Evolutionary conservation across 345 rosid genomes (phyloP).

Genomic region (Pistacia atlantica): DNA sequence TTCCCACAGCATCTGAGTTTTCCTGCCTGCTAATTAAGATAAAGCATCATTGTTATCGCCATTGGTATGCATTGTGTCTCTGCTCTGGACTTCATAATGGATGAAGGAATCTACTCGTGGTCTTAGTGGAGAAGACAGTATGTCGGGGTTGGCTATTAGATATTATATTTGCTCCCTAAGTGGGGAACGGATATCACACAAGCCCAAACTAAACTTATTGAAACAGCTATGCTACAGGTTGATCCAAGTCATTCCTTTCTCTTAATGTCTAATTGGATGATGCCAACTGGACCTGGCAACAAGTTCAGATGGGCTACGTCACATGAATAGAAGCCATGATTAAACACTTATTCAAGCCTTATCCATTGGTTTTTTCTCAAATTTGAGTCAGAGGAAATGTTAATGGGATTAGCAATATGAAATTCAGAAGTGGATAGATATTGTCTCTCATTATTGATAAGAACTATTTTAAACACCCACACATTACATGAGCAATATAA

Average conservation of each 20-base stretch:
- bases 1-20: no score
- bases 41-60: neutral
- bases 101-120: neutral
- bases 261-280: neutral
- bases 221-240: neutral
- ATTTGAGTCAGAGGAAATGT: neutral
- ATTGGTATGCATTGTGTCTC: neutral
- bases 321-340: neutral
- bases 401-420: no score
- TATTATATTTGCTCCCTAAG: neutral
- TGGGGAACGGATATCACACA: neutral
- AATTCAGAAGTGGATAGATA: no score
- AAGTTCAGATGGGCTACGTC: neutral
- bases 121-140: neutral
- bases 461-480: neutral
- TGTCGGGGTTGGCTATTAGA: neutral
- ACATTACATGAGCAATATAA: neutral
- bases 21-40: no score
- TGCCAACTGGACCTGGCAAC: neutral
- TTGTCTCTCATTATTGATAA: neutral
- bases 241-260: neutral
- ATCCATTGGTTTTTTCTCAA: neutral
- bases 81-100: neutral
- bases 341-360: neutral
- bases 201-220: neutral